A percentile compares a stretch with the other conserved stretches of the same genome.
Evolutionary conservation across 495 filamentous ascomycete species (phyloP).

Genomic region (Bacidia gigantensis): DNA sequence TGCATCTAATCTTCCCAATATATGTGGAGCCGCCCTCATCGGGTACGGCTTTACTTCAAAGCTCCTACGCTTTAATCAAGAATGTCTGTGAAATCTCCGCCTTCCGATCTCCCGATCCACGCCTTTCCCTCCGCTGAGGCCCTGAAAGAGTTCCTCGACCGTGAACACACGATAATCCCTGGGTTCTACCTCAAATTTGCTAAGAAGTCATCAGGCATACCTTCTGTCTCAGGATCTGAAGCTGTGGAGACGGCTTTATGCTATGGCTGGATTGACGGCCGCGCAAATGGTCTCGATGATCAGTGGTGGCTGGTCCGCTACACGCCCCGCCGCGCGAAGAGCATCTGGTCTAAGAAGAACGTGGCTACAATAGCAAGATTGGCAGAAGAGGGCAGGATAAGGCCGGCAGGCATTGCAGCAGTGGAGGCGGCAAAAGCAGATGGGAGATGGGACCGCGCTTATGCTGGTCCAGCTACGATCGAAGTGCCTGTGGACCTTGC

Average conservation of each 20-base stretch:
- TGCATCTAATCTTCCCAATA: no score
- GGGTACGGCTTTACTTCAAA: no score
- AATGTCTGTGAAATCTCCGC: not conserved
- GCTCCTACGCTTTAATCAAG: no score
- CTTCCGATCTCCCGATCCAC: not conserved
- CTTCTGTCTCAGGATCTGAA: not conserved
- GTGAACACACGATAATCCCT: not conserved
- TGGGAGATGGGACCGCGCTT: slow-evolving; percentile 42
- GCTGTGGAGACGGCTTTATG: not conserved
- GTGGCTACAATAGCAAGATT: slow-evolving; percentile 32
- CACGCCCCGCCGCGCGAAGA: slow-evolving; percentile 25
- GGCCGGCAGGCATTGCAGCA: slow-evolving; percentile 30
- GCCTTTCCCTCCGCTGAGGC: not conserved
- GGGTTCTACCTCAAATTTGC: not conserved
- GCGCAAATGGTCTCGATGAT: not conserved
- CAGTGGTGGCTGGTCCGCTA: not conserved
- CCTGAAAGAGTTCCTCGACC: not conserved
- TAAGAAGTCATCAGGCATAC: not conserved
- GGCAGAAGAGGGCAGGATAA: slow-evolving; percentile 31
- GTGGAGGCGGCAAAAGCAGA: slow-evolving; percentile 41
- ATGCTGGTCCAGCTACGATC: slow-evolving; percentile 32
- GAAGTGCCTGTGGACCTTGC: slow-evolving; percentile 32
- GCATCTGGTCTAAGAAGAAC: slow-evolving; percentile 40
- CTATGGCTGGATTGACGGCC: not conserved
- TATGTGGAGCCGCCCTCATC: no score